Conservation (phyloP, 345 rosid species). For the Bruguiera parviflora region DNA sequence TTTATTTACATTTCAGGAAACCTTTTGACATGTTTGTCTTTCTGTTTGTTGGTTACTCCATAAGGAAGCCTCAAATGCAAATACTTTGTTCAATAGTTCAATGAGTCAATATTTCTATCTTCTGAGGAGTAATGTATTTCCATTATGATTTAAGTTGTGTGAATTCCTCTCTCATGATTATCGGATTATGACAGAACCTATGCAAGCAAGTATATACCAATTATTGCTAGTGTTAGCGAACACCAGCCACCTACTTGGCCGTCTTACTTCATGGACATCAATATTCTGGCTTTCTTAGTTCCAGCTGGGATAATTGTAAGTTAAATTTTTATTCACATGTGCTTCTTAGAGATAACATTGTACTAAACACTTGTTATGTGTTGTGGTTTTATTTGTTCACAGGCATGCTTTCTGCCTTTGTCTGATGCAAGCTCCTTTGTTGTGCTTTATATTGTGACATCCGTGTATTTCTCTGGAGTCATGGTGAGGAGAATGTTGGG, state of each 20-base stretch:
- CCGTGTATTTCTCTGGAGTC: slow-evolving; percentile 99
- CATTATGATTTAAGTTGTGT: background rate
- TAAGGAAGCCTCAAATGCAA: too few species aligned
- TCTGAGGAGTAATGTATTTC: background rate
- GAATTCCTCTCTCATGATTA: slow-evolving; percentile 11
- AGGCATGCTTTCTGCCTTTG: slow-evolving; percentile 97
- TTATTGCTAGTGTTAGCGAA: slow-evolving; percentile 99
- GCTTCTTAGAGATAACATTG: slow-evolving; percentile 6
- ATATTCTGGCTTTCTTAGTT: slow-evolving; percentile 98
- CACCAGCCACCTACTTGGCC: slow-evolving; percentile 99
- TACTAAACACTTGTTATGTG: slow-evolving; percentile 11
- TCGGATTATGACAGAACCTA: slow-evolving; percentile 57
- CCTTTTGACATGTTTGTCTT: too few species aligned
- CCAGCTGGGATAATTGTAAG: slow-evolving; percentile 99
- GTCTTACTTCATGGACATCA: slow-evolving; percentile 99
- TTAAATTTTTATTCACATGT: slow-evolving; percentile 12
- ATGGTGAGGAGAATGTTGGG: slow-evolving; percentile 59
- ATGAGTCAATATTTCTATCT: background rate
- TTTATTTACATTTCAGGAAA: too few species aligned
- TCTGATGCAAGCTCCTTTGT: slow-evolving; percentile 96
- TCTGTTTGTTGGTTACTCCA: too few species aligned
- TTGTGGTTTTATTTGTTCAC: slow-evolving; percentile 34
- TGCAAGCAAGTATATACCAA: slow-evolving; percentile 99
- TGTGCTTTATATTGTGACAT: slow-evolving; percentile 85
- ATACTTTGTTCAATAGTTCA: background rate